Percentiles rank a stretch among this genome's conserved stretches.
These are phyloP conservation scores for Macaranga tanarius DNA, from an alignment of 441 rosid species.

Conservation along the genomic window DNA sequence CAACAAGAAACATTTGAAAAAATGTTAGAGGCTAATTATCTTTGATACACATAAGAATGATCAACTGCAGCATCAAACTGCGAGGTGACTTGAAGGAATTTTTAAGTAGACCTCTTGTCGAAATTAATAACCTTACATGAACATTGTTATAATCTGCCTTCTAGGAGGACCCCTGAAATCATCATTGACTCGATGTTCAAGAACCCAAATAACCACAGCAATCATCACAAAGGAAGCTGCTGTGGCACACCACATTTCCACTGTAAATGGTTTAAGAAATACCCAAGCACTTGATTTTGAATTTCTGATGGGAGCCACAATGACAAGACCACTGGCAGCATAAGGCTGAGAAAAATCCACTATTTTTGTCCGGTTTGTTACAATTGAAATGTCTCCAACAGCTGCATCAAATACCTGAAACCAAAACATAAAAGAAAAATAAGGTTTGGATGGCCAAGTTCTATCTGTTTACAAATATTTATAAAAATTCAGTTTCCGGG, in stretches of 20 bases:
- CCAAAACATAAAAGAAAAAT: conserved; percentile 22
- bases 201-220: conserved; percentile 75
- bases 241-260: conserved; percentile 60
- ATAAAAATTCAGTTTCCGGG: not conserved
- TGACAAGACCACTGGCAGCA: conserved; percentile 74
- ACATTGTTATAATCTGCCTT: conserved; percentile 58
- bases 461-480: conserved; percentile 10
- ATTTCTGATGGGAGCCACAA: conserved; percentile 55
- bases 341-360: conserved; percentile 94
- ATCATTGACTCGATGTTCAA: conserved; percentile 74
- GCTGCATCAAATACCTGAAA: conserved; percentile 80
- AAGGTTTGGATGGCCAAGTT: conserved; percentile 4
- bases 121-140: conserved; percentile 43
- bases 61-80: not conserved
- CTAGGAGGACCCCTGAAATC: conserved; percentile 79
- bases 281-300: conserved; percentile 59
- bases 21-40: conserved; percentile 14
- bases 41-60: not conserved
- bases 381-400: conserved; percentile 80
- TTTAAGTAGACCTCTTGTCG: not conserved
- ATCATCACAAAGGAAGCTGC: conserved; percentile 63
- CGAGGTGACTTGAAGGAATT: not conserved
- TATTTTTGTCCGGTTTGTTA: conserved; percentile 57
- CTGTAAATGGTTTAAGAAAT: conserved; percentile 69
- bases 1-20: conserved; percentile 21